phyloP scores from a whole-genome alignment of 345 rosid species.

The Lumnitzera littorea region DNA sequence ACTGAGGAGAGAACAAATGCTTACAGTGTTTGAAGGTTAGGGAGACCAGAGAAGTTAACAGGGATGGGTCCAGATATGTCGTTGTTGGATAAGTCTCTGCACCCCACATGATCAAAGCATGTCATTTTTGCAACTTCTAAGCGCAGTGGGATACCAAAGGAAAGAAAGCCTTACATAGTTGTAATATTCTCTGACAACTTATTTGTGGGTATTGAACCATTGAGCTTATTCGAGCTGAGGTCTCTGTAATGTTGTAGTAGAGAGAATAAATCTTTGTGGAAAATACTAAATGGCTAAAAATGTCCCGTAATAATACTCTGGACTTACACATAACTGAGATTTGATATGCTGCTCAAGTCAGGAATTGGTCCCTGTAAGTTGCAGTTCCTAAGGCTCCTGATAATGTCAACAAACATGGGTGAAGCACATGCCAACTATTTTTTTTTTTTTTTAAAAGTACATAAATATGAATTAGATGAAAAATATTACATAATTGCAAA shows the following conservation, averaged over 20 bases:
- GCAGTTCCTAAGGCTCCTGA: slow-evolving; percentile 93
- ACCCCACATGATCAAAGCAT: background rate
- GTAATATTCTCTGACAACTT: slow-evolving; percentile 67
- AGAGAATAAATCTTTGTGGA: background rate
- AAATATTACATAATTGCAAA: no score
- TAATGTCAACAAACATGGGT: slow-evolving; percentile 8
- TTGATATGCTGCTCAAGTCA: slow-evolving; percentile 63
- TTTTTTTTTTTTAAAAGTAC: no score
- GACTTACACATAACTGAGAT: slow-evolving; percentile 87
- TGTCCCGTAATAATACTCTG: background rate
- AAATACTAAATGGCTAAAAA: slow-evolving; percentile 2
- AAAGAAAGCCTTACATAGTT: slow-evolving; percentile 57
- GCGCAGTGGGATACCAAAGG: background rate
- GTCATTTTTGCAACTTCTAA: no score
- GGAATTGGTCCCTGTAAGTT: slow-evolving; percentile 82
- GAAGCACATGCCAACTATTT: no score
- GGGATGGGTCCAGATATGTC: slow-evolving; percentile 68
- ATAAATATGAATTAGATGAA: no score
- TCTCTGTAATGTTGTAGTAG: slow-evolving; percentile 44
- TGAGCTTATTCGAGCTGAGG: slow-evolving; percentile 72
- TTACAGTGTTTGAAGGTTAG: slow-evolving; percentile 66
- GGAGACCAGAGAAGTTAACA: slow-evolving; percentile 51
- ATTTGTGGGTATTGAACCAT: slow-evolving; percentile 58
- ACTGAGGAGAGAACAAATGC: slow-evolving; percentile 19
- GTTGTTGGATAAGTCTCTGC: slow-evolving; percentile 74